These are phyloP conservation scores for Candida quercuum DNA, from an alignment of 805 yeast genomes.

Conservation along the genomic window DNA sequence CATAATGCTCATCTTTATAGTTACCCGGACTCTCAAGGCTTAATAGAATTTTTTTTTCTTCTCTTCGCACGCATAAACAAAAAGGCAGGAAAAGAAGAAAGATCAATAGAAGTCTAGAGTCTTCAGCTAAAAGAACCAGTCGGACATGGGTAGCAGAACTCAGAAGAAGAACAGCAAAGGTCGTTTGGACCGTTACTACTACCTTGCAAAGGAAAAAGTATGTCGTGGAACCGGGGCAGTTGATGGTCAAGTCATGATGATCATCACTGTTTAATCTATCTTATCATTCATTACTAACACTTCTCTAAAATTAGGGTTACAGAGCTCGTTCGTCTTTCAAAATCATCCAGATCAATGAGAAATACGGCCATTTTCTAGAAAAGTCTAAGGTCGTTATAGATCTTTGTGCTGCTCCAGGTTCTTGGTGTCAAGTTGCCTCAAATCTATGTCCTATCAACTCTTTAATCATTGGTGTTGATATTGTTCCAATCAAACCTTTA, in stretches of 20 bases:
- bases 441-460: slow-evolving; percentile 90
- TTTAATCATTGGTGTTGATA: slow-evolving; percentile 96
- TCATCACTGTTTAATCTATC: too few relatives aligned
- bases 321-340: slow-evolving; percentile 99
- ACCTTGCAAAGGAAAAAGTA: slow-evolving; percentile 86
- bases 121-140: too few relatives aligned
- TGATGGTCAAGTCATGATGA: too few relatives aligned
- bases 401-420: slow-evolving; percentile 98
- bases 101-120: too few relatives aligned
- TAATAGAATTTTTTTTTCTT: too few relatives aligned
- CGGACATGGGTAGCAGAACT: slow-evolving; percentile 76
- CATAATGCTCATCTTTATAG: too few relatives aligned
- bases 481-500: slow-evolving; percentile 94
- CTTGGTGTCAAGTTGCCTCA: slow-evolving; percentile 99
- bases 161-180: slow-evolving; percentile 97
- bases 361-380: slow-evolving; percentile 91
- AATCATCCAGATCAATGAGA: slow-evolving; percentile 90
- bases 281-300: too few relatives aligned
- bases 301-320: slow-evolving; percentile 55
- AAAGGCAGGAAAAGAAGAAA: too few relatives aligned
- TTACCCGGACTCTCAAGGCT: too few relatives aligned
- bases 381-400: slow-evolving; percentile 94
- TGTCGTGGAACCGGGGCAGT: slow-evolving; percentile 1
- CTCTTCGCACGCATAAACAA: too few relatives aligned
- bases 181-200: slow-evolving; percentile 97